A percentile compares a stretch with the other conserved stretches of the same genome.
Evolutionary conservation across 2,329 filamentous ascomycete genomes (phyloP).

Genomic region (Paramyrothecium roridum): DNA sequence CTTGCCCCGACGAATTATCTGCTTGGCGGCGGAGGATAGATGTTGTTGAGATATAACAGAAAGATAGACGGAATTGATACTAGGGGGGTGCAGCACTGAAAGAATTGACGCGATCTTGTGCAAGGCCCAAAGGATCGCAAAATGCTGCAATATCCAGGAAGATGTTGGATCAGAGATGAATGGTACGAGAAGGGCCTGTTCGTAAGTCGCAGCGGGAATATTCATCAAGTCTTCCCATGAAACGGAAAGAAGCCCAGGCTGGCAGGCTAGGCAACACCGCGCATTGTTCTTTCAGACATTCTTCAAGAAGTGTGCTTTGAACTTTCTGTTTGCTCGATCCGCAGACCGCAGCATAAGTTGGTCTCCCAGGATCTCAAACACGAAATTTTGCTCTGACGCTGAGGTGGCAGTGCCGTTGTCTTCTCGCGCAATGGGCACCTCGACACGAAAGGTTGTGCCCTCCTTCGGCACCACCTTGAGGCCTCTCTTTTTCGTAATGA

Average conservation of each 20-base stretch:
- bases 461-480: conserved; percentile 87
- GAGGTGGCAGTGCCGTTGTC: conserved; percentile 11
- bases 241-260: neutral
- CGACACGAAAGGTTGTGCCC: conserved; percentile 78
- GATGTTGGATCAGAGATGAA: too few species aligned
- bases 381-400: conserved; percentile 38
- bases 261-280: too few species aligned
- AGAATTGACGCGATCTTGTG: too few species aligned
- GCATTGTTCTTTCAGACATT: conserved; percentile 54
- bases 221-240: neutral
- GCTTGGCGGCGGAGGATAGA: too few species aligned
- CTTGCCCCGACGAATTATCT: too few species aligned
- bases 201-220: too few species aligned
- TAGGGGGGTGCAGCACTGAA: too few species aligned
- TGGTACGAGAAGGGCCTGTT: too few species aligned
- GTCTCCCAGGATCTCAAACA: conserved; percentile 83
- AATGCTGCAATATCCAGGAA: too few species aligned
- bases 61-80: too few species aligned
- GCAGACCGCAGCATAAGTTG: conserved; percentile 81
- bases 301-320: conserved; percentile 77
- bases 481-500: conserved; percentile 69
- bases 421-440: conserved; percentile 47
- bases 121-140: too few species aligned
- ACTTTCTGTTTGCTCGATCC: conserved; percentile 87
- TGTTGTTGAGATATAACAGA: too few species aligned